Evolutionary conservation across 2,329 filamentous ascomycete species (phyloP).

Genomic region (Blumeria graminis): DNA sequence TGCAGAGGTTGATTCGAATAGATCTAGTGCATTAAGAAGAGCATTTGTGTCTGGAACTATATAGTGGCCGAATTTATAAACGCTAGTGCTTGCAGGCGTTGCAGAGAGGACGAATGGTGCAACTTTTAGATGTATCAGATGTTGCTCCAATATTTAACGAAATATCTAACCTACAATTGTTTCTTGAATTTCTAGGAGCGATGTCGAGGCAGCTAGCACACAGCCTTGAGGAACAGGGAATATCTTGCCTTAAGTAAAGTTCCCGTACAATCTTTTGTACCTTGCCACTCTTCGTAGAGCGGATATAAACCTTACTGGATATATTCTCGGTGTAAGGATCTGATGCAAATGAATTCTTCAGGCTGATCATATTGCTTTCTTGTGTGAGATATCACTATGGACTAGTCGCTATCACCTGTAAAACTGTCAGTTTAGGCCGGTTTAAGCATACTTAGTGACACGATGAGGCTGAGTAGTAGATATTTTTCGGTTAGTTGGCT

Average conservation of each 20-base stretch:
- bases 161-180: constrained; percentile 32
- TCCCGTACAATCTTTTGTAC: constrained; percentile 97
- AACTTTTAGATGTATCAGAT: constrained; percentile 23
- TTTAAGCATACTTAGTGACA: too few species aligned
- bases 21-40: constrained; percentile 82
- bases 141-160: too few species aligned
- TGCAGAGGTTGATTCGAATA: constrained; percentile 75
- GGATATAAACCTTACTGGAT: constrained; percentile 85
- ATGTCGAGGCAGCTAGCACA: constrained; percentile 51
- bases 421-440: too few species aligned
- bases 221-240: constrained; percentile 83
- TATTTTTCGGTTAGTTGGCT: too few species aligned
- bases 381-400: too few species aligned
- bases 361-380: constrained; percentile 29
- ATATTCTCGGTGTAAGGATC: constrained; percentile 44
- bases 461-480: too few species aligned
- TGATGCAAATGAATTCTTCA: constrained; percentile 31
- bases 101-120: constrained; percentile 73
- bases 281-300: constrained; percentile 86
- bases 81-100: constrained; percentile 59
- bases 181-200: constrained; percentile 57
- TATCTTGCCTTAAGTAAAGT: constrained; percentile 85
- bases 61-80: constrained; percentile 74
- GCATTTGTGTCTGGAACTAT: constrained; percentile 91
- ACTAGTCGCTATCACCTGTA: too few species aligned